phyloP scores from a whole-genome alignment of 2,329 filamentous ascomycete species.

The Trichoderma pleuroti region DNA sequence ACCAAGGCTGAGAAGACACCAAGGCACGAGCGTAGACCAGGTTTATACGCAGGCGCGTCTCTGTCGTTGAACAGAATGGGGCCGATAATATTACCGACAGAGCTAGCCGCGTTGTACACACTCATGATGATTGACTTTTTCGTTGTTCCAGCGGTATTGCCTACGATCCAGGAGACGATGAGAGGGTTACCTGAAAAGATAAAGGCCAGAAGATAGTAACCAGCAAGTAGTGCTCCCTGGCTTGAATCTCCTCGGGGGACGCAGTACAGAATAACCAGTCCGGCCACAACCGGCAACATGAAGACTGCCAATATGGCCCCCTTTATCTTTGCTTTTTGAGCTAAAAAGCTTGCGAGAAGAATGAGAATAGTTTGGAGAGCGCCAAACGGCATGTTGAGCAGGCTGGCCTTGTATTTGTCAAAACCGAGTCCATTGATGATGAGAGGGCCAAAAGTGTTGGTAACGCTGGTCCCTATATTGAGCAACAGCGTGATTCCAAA shows the following conservation, averaged over 20 bases:
- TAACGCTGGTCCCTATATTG: constrained; percentile 62
- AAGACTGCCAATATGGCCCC: constrained; percentile 51
- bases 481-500: constrained; percentile 57
- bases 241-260: constrained; percentile 42
- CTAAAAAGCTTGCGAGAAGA: constrained; percentile 55
- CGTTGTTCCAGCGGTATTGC: constrained; percentile 64
- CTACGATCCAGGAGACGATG: constrained; percentile 65
- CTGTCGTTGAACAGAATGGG: constrained; percentile 57
- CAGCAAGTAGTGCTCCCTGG: constrained; percentile 46
- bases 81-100: constrained; percentile 64
- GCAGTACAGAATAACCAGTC: constrained; percentile 54
- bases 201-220: constrained; percentile 65
- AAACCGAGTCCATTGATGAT: constrained; percentile 60
- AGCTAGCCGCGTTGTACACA: constrained; percentile 59
- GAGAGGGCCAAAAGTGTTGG: constrained; percentile 62
- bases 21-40: constrained; percentile 54
- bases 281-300: constrained; percentile 58
- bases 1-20: constrained; percentile 53
- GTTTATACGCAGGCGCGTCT: constrained; percentile 57
- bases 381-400: constrained; percentile 67
- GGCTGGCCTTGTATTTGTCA: constrained; percentile 53
- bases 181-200: constrained; percentile 64
- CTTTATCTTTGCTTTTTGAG: constrained; percentile 56
- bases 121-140: constrained; percentile 65
- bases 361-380: constrained; percentile 59